A percentile compares a stretch with the other conserved stretches of the same genome.
These are phyloP conservation scores for Lupinus albus DNA, from an alignment of 306 rosid genomes.

Conservation along the genomic window DNA sequence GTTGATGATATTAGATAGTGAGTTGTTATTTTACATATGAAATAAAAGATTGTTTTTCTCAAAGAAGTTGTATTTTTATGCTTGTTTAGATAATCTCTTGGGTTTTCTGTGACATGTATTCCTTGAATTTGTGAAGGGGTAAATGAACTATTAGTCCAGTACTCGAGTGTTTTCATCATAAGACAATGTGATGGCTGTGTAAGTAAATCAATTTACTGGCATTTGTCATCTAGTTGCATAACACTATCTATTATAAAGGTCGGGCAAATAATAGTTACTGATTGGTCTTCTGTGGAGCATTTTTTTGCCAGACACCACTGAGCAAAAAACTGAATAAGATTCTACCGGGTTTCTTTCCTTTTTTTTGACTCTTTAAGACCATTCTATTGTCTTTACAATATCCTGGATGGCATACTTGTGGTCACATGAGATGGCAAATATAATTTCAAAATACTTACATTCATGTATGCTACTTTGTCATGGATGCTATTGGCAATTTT, in stretches of 20 bases:
- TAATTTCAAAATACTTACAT: not conserved
- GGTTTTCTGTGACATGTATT: slow-evolving; percentile 4
- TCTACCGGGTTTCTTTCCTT: not conserved
- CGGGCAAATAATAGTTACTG: not conserved
- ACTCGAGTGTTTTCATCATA: not conserved
- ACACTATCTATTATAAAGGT: not conserved
- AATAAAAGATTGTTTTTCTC: not conserved
- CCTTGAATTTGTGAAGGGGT: slow-evolving; percentile 4
- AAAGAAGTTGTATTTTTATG: not conserved
- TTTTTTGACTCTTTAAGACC: not conserved
- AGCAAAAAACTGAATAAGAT: not conserved
- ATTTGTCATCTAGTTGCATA: not conserved
- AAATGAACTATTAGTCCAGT: not conserved
- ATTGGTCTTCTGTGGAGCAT: not conserved
- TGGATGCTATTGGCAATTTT: too few species aligned
- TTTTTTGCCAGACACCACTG: not conserved
- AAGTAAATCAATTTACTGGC: not conserved
- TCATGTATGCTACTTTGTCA: not conserved
- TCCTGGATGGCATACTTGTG: not conserved
- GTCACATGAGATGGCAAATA: too few species aligned
- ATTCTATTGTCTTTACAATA: not conserved
- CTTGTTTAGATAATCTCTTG: not conserved
- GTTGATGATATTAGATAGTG: not conserved
- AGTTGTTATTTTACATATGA: slow-evolving; percentile 2
- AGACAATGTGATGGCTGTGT: not conserved